These are phyloP conservation scores for Gamarada debralockiae DNA, from an alignment of 495 filamentous ascomycete species.

Conservation along the genomic window DNA sequence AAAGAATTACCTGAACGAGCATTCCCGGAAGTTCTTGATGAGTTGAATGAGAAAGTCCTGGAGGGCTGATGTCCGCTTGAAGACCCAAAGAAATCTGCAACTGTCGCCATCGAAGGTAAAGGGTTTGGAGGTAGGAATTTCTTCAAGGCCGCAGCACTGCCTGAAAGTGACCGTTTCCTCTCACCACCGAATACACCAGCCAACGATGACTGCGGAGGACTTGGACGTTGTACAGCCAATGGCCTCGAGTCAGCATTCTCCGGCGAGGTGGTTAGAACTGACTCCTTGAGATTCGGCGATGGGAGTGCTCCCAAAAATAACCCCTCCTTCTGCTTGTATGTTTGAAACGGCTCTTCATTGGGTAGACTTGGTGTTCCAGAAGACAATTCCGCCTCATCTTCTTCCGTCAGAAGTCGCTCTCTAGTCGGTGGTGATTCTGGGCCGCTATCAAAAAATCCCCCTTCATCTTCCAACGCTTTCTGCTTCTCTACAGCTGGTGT, in stretches of 20 bases:
- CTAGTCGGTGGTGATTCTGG: constrained; percentile 21
- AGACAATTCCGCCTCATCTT: constrained; percentile 13
- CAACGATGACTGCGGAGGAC: constrained; percentile 32
- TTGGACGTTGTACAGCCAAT: constrained; percentile 30
- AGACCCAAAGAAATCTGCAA: constrained; percentile 35
- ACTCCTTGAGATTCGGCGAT: constrained; percentile 20
- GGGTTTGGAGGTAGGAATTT: constrained; percentile 43
- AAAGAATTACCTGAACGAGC: constrained; percentile 23
- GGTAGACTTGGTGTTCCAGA: background rate
- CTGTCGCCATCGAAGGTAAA: constrained; percentile 48
- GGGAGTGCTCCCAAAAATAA: constrained; percentile 30
- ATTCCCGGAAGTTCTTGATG: constrained; percentile 27
- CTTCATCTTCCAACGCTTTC: constrained; percentile 60
- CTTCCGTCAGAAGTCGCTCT: constrained; percentile 23
- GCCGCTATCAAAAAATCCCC: constrained; percentile 46
- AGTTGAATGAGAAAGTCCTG: constrained; percentile 12
- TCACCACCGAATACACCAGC: constrained; percentile 32
- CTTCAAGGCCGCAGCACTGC: constrained; percentile 41
- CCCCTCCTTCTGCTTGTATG: constrained; percentile 20
- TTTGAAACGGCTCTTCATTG: too few species aligned
- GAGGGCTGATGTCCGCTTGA: constrained; percentile 28
- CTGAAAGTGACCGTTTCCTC: constrained; percentile 34
- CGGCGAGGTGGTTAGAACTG: constrained; percentile 15
- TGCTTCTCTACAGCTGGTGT: constrained; percentile 75
- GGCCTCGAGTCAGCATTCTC: constrained; percentile 41